phyloP scores from a whole-genome alignment of 345 rosid species.

The Brassica carinata region DNA sequence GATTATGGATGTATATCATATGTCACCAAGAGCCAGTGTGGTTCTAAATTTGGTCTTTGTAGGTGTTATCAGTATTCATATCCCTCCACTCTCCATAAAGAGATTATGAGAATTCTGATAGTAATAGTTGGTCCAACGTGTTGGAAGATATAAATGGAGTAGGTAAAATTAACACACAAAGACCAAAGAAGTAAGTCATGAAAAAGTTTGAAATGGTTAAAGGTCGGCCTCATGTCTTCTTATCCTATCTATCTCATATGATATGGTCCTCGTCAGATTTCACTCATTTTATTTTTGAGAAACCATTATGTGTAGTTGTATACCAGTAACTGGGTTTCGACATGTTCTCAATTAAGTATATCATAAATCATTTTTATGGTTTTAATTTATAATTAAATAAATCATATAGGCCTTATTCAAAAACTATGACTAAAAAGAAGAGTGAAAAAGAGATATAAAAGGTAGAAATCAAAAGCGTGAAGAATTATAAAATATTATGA shows the following conservation, averaged over 20 bases:
- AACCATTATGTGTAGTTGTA: background rate
- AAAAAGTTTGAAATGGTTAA: conserved; percentile 10
- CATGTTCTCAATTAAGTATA: background rate
- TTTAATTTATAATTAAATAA: too few species aligned
- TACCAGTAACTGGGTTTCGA: background rate
- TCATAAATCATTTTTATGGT: background rate
- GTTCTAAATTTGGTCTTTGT: background rate
- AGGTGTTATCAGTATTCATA: background rate
- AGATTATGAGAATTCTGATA: background rate
- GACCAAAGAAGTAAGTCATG: conserved; percentile 2
- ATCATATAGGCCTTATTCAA: background rate
- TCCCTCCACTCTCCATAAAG: background rate
- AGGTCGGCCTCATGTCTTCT: conserved; percentile 26
- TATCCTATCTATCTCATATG: conserved; percentile 16
- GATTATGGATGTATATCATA: background rate
- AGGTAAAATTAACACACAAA: conserved; percentile 3
- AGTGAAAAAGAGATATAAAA: background rate
- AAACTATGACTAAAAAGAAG: background rate
- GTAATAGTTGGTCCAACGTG: background rate
- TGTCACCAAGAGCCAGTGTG: background rate
- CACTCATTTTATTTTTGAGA: conserved; percentile 17
- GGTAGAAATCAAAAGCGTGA: conserved; percentile 24
- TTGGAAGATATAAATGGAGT: conserved; percentile 11
- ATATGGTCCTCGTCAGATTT: conserved; percentile 44
- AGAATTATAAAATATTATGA: background rate